Evolutionary conservation across 306 rosid species (phyloP).

Genomic region (Quillaja saponaria): DNA sequence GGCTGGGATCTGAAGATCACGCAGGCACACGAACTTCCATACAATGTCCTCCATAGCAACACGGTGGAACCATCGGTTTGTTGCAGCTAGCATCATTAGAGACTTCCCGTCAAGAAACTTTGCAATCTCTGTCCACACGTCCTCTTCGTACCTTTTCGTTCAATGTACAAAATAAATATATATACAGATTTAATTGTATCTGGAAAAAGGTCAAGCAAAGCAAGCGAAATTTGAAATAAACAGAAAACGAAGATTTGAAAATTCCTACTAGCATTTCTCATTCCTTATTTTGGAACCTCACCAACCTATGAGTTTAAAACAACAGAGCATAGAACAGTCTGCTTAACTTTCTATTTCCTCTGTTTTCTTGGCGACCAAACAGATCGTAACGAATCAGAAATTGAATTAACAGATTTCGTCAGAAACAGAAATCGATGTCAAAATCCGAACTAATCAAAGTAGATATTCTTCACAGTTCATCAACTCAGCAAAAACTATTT

Average conservation of each 20-base stretch:
- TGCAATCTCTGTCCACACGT: slow-evolving; percentile 91
- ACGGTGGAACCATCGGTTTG: slow-evolving; percentile 74
- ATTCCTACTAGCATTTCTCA: too few relatives aligned
- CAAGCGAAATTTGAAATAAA: not conserved
- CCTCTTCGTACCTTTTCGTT: slow-evolving; percentile 69
- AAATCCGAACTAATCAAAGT: not conserved
- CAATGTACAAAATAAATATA: not conserved
- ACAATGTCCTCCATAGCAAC: slow-evolving; percentile 67
- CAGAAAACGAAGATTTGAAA: too few relatives aligned
- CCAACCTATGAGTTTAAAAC: too few relatives aligned
- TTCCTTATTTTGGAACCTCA: too few relatives aligned
- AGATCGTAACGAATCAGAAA: not conserved
- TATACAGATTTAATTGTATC: not conserved
- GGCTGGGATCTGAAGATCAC: slow-evolving; percentile 83
- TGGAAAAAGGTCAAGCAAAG: not conserved
- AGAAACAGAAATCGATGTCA: not conserved
- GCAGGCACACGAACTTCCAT: slow-evolving; percentile 78
- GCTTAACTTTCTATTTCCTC: not conserved
- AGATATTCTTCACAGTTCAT: not conserved
- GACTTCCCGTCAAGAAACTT: slow-evolving; percentile 81
- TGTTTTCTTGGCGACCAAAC: not conserved
- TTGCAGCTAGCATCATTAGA: slow-evolving; percentile 74
- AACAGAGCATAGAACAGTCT: not conserved
- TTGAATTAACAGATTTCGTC: not conserved
- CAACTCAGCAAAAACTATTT: not conserved